Base-by-base conservation (phyloP, 768 basidiomycete genomes). In the Cubamyces sp. region DNA sequence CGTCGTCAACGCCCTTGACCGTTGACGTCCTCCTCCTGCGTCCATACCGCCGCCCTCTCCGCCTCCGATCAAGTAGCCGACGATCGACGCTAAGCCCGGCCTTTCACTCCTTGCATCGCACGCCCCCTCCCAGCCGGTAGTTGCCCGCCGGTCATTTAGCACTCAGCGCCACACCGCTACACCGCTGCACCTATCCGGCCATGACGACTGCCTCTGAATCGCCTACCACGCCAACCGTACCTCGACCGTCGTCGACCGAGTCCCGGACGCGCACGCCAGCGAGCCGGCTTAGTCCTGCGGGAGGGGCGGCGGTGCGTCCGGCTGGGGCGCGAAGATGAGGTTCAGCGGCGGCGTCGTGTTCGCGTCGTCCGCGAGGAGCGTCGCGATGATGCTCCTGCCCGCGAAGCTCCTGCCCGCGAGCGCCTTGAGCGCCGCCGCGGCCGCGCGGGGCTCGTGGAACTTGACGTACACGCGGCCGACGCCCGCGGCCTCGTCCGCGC, bases 401-500 rank as follows among this genome's bases (percentile, higher is more conserved):
- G 88, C 91, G 62, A 94, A 94, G 41, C 90, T 90, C 46, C 92
- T 82, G 39, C 96, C 97, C 30, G 96, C 97, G 61, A 99, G 82
- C 42, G 87, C 85, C 73, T 91, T 90, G 73, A 98, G 82, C 23
- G 91, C 97, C 60, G 74, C 78, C 37, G 80, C 79, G 18, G 94
- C 92, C 47, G 84, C 79, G 15, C 79, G 79, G 25, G 87, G 73
- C 21, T 87, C 80, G 48, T 68, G 70, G 72, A 91, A 99, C 78
- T 93, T 90, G 64, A 99, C 95, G 73, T 96, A 98, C 15, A 99
- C 97, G 52, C 95, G 84, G 45, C 97, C 96, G 21, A 99, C 94
- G 55, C 96, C 97, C 1, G 91, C 82, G 30, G 90, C 92, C 73
- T 97, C 95, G 73, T 96, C 95, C 45, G 82, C 81, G 39, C 88